Conservation (phyloP, 176 grass and related monocot species). For the Zoysia japonica region DNA sequence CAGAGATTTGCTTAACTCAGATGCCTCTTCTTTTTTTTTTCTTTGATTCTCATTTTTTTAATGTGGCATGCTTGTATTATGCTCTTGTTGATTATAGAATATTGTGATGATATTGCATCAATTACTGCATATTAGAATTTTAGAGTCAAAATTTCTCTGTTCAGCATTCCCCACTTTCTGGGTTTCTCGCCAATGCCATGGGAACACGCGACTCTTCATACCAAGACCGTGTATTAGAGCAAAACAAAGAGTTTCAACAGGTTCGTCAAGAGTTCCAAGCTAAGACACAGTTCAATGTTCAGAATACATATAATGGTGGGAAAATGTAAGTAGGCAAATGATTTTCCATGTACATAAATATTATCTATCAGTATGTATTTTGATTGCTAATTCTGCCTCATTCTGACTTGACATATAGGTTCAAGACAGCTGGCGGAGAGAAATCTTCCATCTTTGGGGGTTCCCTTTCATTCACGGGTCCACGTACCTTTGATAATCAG, state of each 20-base stretch:
- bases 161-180: constrained; percentile 8
- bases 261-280: neutral
- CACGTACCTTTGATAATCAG: neutral
- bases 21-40: neutral
- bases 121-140: constrained; percentile 16
- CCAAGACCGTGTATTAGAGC: neutral
- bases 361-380: neutral
- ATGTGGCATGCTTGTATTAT: neutral
- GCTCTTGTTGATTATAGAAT: constrained; percentile 1
- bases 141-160: neutral
- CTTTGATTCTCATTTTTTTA: neutral
- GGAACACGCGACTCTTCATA: neutral
- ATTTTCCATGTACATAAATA: neutral
- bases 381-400: neutral
- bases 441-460: neutral
- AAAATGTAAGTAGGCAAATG: constrained; percentile 3
- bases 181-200: neutral
- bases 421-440: constrained; percentile 3
- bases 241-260: neutral
- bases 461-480: neutral
- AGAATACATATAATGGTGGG: neutral
- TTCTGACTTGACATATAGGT: constrained; percentile 9
- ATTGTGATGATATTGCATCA: neutral
- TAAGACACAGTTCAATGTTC: neutral
- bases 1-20: neutral